Percentiles rank a stretch among this genome's conserved stretches.
phyloP scores from a whole-genome alignment of 768 basidiomycete species.

The Mycena leptocephala region DNA sequence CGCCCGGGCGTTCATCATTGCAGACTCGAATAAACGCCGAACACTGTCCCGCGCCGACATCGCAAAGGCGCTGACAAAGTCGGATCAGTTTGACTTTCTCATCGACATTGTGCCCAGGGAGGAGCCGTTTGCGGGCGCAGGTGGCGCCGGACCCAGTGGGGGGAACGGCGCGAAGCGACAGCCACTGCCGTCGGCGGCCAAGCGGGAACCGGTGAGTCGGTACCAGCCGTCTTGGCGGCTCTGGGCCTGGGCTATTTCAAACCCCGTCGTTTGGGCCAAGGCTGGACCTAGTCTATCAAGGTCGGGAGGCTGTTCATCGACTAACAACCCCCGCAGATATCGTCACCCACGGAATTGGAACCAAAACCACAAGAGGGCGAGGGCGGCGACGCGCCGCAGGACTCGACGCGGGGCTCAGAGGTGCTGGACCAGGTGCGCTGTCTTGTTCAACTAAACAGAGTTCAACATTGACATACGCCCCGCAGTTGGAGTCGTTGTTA shows the following conservation, averaged over 20 bases:
- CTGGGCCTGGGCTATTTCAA: background rate
- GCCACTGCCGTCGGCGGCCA: background rate
- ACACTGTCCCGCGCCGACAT: conserved; percentile 96
- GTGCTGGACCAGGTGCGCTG: conserved; percentile 19
- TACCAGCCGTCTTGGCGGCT: background rate
- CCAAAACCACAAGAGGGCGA: background rate
- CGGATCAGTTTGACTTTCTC: conserved; percentile 97
- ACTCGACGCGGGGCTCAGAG: background rate
- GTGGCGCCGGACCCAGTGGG: background rate
- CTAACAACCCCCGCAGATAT: conserved; percentile 4
- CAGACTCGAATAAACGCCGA: conserved; percentile 96
- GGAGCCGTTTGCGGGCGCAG: conserved; percentile 55
- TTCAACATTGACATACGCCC: background rate
- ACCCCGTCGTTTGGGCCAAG: background rate
- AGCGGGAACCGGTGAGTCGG: conserved; percentile 34
- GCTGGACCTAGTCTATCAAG: background rate
- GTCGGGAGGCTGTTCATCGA: background rate
- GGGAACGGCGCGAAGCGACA: conserved; percentile 6
- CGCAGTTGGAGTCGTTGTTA: conserved; percentile 14
- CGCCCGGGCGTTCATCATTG: conserved; percentile 94
- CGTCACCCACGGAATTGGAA: conserved; percentile 7
- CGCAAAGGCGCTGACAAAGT: conserved; percentile 91
- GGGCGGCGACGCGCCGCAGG: background rate
- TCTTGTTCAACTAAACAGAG: background rate
- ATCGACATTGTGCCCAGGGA: conserved; percentile 97